Evolutionary conservation across 2,329 filamentous ascomycete genomes (phyloP).

Genomic region (Aspergillus unguis): DNA sequence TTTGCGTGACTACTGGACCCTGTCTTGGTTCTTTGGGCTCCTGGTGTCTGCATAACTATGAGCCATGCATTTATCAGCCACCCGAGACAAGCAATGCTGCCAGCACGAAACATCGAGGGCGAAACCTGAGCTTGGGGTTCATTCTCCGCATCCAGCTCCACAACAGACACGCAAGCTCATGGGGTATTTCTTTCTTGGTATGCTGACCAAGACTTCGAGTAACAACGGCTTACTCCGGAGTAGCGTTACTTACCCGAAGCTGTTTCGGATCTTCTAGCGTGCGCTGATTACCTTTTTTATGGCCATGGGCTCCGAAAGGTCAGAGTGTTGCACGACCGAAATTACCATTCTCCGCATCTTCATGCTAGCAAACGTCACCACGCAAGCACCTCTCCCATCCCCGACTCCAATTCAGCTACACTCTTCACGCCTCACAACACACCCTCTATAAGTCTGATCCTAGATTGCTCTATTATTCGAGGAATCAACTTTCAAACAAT

Average conservation of each 20-base stretch:
- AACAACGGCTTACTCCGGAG: not conserved
- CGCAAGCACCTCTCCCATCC: constrained; percentile 28
- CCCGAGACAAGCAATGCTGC: not conserved
- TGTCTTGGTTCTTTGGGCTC: not conserved
- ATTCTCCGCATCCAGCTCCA: constrained; percentile 23
- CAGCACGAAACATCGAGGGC: too few relatives aligned
- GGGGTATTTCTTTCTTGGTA: constrained; percentile 20
- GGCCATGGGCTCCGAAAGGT: constrained; percentile 1
- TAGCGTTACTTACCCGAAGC: constrained; percentile 13
- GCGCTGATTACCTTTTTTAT: not conserved
- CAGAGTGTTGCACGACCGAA: constrained; percentile 12
- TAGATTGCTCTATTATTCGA: constrained; percentile 17
- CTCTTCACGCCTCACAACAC: not conserved
- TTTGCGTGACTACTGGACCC: not conserved
- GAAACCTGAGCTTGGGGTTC: not conserved
- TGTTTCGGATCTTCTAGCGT: constrained; percentile 12
- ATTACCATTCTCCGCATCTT: constrained; percentile 21
- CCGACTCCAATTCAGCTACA: constrained; percentile 16
- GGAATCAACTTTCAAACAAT: not conserved
- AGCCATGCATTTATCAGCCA: not conserved
- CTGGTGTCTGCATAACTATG: not conserved
- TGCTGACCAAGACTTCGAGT: constrained; percentile 14
- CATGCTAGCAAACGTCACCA: constrained; percentile 34
- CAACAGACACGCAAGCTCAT: constrained; percentile 13
- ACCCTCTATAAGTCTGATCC: constrained; percentile 5